These are phyloP conservation scores for Tricholoma sp. DNA, from an alignment of 768 basidiomycete genomes.

Conservation along the genomic window DNA sequence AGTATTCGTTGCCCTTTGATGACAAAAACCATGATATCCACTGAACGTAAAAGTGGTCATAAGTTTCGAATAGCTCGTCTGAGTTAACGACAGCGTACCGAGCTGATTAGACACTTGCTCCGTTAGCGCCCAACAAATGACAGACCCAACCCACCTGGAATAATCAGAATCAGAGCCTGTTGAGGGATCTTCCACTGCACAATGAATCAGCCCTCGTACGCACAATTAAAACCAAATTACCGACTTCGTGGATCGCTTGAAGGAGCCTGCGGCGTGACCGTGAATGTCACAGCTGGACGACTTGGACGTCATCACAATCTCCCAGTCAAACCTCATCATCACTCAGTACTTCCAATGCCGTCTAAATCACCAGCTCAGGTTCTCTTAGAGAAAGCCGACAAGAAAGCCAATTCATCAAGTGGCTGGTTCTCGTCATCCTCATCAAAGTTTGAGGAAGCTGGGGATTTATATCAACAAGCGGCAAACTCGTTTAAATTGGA, in stretches of 20 bases:
- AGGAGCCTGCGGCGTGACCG: background rate
- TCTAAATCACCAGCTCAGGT: conserved; percentile 74
- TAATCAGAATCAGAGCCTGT: conserved; percentile 95
- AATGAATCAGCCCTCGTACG: background rate
- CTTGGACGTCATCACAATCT: background rate
- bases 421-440: conserved; percentile 87
- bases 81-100: conserved; percentile 24
- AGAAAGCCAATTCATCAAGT: conserved; percentile 77
- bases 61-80: conserved; percentile 1
- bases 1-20: conserved; percentile 98
- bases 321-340: background rate
- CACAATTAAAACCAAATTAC: conserved; percentile 2
- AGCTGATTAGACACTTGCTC: conserved; percentile 20
- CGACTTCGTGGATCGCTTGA: background rate
- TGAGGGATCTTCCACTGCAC: conserved; percentile 75
- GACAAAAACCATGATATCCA: conserved; percentile 99
- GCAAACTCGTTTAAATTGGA: conserved; percentile 93
- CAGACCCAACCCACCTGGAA: conserved; percentile 64
- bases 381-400: conserved; percentile 85
- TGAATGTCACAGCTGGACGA: background rate
- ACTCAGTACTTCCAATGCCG: conserved; percentile 38
- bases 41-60: conserved; percentile 31
- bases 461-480: conserved; percentile 91
- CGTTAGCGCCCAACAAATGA: conserved; percentile 6
- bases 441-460: conserved; percentile 91